These are phyloP conservation scores for Globisporangium lucens DNA, from an alignment of 352 stramenopile genomes.

Conservation along the genomic window DNA sequence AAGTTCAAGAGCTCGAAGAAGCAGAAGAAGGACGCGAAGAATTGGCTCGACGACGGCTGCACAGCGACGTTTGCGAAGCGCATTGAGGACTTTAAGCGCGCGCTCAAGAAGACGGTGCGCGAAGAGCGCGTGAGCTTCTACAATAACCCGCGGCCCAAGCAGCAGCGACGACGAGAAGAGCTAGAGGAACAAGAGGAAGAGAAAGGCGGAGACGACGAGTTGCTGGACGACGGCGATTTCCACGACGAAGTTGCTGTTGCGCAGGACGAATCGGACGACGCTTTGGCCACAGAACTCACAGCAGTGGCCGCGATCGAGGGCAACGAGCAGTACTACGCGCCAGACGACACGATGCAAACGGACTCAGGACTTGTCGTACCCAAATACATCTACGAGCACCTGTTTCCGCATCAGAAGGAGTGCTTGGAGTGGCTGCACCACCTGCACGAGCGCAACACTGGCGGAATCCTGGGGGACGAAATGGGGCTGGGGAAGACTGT, in stretches of 20 bases:
- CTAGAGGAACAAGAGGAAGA: constrained; percentile 9
- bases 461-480: constrained; percentile 96
- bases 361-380: constrained; percentile 67
- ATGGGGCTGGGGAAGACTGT: constrained; percentile 98
- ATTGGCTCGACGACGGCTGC: constrained; percentile 45
- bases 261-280: constrained; percentile 3
- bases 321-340: constrained; percentile 32
- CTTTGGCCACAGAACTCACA: background rate
- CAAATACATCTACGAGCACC: constrained; percentile 62
- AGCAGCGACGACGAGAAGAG: background rate
- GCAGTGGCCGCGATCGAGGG: background rate
- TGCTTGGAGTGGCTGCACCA: constrained; percentile 97
- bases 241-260: constrained; percentile 22
- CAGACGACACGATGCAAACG: constrained; percentile 51
- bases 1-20: constrained; percentile 16
- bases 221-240: constrained; percentile 35
- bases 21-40: constrained; percentile 18
- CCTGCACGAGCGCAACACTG: constrained; percentile 94
- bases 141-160: constrained; percentile 26
- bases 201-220: constrained; percentile 6
- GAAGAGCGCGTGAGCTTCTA: constrained; percentile 38
- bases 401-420: constrained; percentile 94
- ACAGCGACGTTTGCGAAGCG: constrained; percentile 17
- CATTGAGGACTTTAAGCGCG: constrained; percentile 30
- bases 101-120: constrained; percentile 25